Conservation (phyloP, 179 eudicot genomes). For the Spergularia azorica region DNA sequence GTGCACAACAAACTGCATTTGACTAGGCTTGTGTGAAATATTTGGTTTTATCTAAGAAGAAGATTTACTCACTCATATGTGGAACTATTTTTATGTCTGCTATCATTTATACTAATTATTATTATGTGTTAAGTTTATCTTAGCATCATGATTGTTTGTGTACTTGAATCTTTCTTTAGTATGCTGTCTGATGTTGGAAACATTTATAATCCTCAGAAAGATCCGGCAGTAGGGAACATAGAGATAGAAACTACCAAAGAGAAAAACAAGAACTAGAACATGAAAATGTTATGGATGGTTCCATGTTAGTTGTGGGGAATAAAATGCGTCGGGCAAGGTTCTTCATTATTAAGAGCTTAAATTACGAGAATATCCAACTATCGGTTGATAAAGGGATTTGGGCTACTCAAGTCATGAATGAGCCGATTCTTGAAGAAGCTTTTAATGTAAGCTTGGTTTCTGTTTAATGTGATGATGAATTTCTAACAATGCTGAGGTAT, state of each 20-base stretch:
- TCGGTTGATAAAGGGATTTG: constrained; percentile 77
- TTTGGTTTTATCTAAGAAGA: no score
- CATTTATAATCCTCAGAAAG: constrained; percentile 49
- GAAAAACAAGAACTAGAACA: constrained; percentile 35
- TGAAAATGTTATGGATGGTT: constrained; percentile 38
- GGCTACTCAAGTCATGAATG: constrained; percentile 94
- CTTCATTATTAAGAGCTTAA: constrained; percentile 86
- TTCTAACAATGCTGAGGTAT: constrained; percentile 21
- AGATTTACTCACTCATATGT: no score
- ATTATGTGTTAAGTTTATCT: no score
- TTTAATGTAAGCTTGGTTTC: constrained; percentile 63
- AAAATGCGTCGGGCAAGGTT: constrained; percentile 52
- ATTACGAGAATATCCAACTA: constrained; percentile 72
- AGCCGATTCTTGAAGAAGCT: constrained; percentile 84
- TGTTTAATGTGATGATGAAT: constrained; percentile 22
- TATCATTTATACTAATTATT: no score
- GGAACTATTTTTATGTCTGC: no score
- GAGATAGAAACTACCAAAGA: constrained; percentile 32
- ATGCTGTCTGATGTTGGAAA: constrained; percentile 27
- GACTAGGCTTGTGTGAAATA: no score
- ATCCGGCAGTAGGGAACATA: constrained; percentile 47
- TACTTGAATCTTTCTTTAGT: not conserved
- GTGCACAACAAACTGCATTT: no score
- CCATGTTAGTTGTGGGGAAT: constrained; percentile 31
- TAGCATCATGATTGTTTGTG: no score